Conservation (phyloP, 352 stramenopile genomes). For the Aphanomyces invadans region DNA sequence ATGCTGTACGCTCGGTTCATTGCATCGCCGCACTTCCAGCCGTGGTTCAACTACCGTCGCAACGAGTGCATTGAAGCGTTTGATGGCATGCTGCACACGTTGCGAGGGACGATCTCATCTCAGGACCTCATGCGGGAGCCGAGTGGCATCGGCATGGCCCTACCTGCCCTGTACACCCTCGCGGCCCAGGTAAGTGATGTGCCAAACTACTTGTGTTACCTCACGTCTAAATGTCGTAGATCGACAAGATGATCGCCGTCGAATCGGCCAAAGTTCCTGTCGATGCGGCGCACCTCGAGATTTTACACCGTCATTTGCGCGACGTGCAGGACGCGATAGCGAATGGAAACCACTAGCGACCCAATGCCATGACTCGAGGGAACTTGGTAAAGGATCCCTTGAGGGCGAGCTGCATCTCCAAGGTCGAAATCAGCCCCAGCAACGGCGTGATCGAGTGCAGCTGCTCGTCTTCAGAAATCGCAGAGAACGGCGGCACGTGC, state of each 20-base stretch:
- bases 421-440: neutral
- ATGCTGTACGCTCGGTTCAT: constrained; percentile 65
- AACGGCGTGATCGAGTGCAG: constrained; percentile 41
- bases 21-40: constrained; percentile 57
- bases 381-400: too few relatives aligned
- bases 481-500: constrained; percentile 58
- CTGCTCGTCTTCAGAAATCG: constrained; percentile 56
- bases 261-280: neutral
- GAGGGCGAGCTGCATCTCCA: too few relatives aligned
- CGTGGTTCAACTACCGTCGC: constrained; percentile 66
- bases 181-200: neutral
- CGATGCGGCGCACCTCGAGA: neutral
- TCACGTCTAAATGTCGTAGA: neutral
- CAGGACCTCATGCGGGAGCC: constrained; percentile 14
- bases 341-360: too few relatives aligned
- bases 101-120: constrained; percentile 34
- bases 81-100: constrained; percentile 39
- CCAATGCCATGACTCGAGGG: too few relatives aligned
- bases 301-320: neutral
- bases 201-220: neutral
- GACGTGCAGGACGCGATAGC: neutral
- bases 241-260: constrained; percentile 2
- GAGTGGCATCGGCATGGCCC: neutral
- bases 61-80: constrained; percentile 65
- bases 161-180: neutral